Evolutionary conservation across 179 eudicot species (phyloP).

Genomic region (Beta lomatogona): DNA sequence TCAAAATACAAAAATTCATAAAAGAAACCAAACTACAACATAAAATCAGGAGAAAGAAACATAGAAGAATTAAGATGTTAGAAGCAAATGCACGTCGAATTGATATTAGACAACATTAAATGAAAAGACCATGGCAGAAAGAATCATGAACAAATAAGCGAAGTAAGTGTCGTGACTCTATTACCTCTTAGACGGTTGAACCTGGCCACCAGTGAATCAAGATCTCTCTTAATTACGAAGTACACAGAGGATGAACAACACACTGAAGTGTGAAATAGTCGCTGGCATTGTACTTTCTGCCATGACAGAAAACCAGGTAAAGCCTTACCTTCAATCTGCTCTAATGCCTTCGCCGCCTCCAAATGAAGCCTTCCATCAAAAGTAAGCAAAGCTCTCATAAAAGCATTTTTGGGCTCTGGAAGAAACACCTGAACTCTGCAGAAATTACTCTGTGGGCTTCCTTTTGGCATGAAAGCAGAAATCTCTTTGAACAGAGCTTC

Average conservation of each 20-base stretch:
- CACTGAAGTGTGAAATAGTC: constrained; percentile 73
- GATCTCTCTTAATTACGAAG: constrained; percentile 50
- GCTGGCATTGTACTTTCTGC: constrained; percentile 87
- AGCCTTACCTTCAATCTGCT: constrained; percentile 81
- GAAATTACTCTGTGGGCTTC: constrained; percentile 44
- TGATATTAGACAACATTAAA: no score
- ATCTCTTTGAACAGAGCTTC: constrained; percentile 73
- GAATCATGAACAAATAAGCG: not conserved
- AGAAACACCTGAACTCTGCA: constrained; percentile 71
- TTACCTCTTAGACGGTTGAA: constrained; percentile 58
- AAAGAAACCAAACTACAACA: not conserved
- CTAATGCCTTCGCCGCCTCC: constrained; percentile 98
- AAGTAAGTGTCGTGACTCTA: not conserved
- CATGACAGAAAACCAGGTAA: constrained; percentile 74
- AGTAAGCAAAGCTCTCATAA: constrained; percentile 63
- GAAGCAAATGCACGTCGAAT: no score
- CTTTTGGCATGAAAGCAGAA: constrained; percentile 70
- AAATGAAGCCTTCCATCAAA: constrained; percentile 87
- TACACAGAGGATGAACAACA: constrained; percentile 69
- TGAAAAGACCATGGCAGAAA: not conserved
- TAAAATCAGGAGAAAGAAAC: not conserved
- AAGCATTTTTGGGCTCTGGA: constrained; percentile 62
- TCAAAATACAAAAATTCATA: not conserved
- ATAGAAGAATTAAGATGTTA: no score
- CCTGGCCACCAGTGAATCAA: constrained; percentile 49